Percentiles rank a stretch among this genome's conserved stretches.
These are phyloP conservation scores for sweet orange (Citrus sinensis) DNA, from an alignment of 345 rosid species.

Conservation along the genomic window DNA sequence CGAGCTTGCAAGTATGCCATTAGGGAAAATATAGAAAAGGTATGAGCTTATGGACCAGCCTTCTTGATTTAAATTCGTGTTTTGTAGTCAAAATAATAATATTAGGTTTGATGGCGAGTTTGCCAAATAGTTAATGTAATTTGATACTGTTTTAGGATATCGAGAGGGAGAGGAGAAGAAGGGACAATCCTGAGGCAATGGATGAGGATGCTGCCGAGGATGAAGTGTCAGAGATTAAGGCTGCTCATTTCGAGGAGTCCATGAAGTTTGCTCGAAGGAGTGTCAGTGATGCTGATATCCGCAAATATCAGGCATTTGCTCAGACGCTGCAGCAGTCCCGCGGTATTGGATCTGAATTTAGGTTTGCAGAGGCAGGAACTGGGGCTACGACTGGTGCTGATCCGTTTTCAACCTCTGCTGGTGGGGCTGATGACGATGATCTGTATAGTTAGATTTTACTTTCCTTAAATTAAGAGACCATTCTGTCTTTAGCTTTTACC, in stretches of 20 bases:
- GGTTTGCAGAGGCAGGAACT: constrained; percentile 26
- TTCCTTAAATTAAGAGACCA: neutral
- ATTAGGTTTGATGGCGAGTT: neutral
- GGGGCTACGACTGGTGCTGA: constrained; percentile 23
- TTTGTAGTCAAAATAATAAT: too few relatives aligned
- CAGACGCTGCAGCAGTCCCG: constrained; percentile 49
- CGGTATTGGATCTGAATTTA: constrained; percentile 43
- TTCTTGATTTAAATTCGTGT: neutral
- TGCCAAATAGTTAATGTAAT: neutral
- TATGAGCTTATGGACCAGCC: constrained; percentile 4
- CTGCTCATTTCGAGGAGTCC: constrained; percentile 49
- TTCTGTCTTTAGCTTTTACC: neutral
- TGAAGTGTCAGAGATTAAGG: constrained; percentile 47
- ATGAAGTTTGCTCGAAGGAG: constrained; percentile 52
- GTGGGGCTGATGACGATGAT: constrained; percentile 38
- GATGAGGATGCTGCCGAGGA: constrained; percentile 53
- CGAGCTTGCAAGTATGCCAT: constrained; percentile 68
- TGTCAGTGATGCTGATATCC: constrained; percentile 46
- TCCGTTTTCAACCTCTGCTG: constrained; percentile 36
- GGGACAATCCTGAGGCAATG: constrained; percentile 43
- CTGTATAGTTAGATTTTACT: constrained; percentile 32
- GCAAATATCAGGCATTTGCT: constrained; percentile 42
- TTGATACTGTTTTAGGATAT: constrained; percentile 33
- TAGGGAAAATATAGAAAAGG: constrained; percentile 71
- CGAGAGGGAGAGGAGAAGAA: constrained; percentile 37